These are phyloP conservation scores for Acrocalymma vagum DNA, from an alignment of 2,329 filamentous ascomycete species.

Conservation along the genomic window DNA sequence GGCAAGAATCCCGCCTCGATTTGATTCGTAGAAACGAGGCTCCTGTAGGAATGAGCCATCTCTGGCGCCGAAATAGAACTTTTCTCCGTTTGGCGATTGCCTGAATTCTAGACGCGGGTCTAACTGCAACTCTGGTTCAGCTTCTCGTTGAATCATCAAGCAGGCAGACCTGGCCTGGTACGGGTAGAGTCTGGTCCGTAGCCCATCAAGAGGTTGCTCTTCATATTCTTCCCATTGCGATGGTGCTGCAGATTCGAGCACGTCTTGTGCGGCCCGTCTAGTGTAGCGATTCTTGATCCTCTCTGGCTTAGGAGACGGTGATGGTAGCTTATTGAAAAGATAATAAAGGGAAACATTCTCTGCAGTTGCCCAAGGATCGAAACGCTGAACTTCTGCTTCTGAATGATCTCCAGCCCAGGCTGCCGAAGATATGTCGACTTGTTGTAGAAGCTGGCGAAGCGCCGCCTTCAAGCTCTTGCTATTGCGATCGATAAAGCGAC, in stretches of 20 bases:
- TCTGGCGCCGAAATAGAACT: conserved; percentile 76
- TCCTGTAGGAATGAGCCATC: conserved; percentile 69
- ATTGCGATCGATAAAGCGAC: conserved; percentile 61
- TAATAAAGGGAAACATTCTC: conserved; percentile 68
- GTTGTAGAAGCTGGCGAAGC: conserved; percentile 59
- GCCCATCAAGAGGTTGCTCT: conserved; percentile 56
- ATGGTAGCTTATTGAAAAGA: conserved; percentile 77
- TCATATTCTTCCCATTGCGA: conserved; percentile 41
- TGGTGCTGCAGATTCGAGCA: conserved; percentile 55
- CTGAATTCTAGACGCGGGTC: conserved; percentile 76
- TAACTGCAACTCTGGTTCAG: conserved; percentile 67
- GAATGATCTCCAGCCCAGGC: conserved; percentile 63
- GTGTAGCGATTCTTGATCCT: conserved; percentile 60
- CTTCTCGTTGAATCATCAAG: conserved; percentile 84
- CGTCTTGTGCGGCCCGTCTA: conserved; percentile 62
- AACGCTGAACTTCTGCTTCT: conserved; percentile 27
- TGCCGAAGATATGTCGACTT: conserved; percentile 63
- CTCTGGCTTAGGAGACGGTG: conserved; percentile 67
- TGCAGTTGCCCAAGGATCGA: conserved; percentile 51
- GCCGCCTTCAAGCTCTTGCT: conserved; percentile 55
- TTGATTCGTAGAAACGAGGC: conserved; percentile 77
- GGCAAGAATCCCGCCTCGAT: conserved; percentile 78
- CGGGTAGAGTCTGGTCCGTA: conserved; percentile 73
- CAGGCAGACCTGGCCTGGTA: conserved; percentile 85
- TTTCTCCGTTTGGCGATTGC: conserved; percentile 66